Conservation (phyloP, 129 eudicot genomes). For the Lactuca saligna region DNA sequence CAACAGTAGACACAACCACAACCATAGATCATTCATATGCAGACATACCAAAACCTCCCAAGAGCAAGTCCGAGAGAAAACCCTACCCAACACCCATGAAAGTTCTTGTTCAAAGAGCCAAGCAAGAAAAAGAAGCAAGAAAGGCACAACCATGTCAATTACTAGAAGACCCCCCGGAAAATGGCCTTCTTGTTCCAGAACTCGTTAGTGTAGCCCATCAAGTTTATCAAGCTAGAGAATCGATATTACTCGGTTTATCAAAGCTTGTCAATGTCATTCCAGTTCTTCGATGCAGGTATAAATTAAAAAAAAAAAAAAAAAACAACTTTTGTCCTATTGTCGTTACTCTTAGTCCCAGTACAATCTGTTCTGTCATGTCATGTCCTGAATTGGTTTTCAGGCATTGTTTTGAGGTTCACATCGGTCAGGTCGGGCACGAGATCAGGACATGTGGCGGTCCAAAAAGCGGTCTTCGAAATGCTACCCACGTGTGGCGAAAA, state of each 20-base stretch:
- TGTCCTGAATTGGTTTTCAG: slow-evolving; percentile 34
- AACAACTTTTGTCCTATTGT: too few species aligned
- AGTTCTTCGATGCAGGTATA: slow-evolving; percentile 59
- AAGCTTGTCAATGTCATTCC: slow-evolving; percentile 42
- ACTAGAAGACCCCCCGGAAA: slow-evolving; percentile 56
- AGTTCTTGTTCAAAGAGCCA: slow-evolving; percentile 52
- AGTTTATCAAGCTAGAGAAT: slow-evolving; percentile 50
- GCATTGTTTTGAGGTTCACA: slow-evolving; percentile 59
- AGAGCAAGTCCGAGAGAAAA: slow-evolving; percentile 59
- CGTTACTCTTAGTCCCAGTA: too few species aligned
- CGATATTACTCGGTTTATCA: slow-evolving; percentile 44
- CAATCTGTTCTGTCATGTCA: not conserved
- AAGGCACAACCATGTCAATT: slow-evolving; percentile 53
- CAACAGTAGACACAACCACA: slow-evolving; percentile 20
- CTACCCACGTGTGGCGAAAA: slow-evolving; percentile 59
- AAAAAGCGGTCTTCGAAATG: slow-evolving; percentile 51
- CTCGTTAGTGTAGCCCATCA: slow-evolving; percentile 50
- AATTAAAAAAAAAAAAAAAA: not conserved
- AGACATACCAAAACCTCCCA: slow-evolving; percentile 48
- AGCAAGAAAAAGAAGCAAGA: slow-evolving; percentile 53
- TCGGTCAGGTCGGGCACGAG: slow-evolving; percentile 55
- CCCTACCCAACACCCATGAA: slow-evolving; percentile 74
- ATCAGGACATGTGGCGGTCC: slow-evolving; percentile 63
- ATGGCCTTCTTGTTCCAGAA: slow-evolving; percentile 68
- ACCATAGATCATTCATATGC: slow-evolving; percentile 27